Evolutionary conservation across 164 flowering plant genomes (phyloP).

Genomic region (Dillenia suffruticosa): DNA sequence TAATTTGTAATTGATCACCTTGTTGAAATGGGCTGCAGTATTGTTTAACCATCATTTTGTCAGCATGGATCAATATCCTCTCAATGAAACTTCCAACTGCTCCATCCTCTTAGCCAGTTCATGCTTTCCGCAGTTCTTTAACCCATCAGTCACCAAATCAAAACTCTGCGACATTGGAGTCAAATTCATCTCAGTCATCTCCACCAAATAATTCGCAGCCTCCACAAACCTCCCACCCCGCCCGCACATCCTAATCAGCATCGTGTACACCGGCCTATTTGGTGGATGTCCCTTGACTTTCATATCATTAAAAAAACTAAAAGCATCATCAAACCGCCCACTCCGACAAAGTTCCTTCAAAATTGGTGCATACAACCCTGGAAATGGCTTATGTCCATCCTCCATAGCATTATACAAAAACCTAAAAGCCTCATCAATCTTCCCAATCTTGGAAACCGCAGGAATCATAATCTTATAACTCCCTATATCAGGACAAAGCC

Average conservation of each 20-base stretch:
- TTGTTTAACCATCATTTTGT: too few species aligned
- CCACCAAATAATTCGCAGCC: constrained; percentile 86
- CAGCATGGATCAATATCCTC: constrained; percentile 30
- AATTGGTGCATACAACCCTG: constrained; percentile 83
- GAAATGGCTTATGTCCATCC: constrained; percentile 82
- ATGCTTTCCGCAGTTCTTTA: constrained; percentile 87
- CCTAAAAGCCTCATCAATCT: constrained; percentile 75
- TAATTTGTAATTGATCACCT: too few species aligned
- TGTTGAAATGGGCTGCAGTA: too few species aligned
- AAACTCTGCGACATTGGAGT: constrained; percentile 68
- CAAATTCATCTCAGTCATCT: constrained; percentile 75
- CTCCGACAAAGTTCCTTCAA: constrained; percentile 63
- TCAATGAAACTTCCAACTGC: constrained; percentile 66
- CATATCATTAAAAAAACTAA: constrained; percentile 88
- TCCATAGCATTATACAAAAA: constrained; percentile 59
- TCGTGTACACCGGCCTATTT: constrained; percentile 85
- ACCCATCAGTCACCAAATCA: constrained; percentile 93
- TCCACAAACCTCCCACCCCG: constrained; percentile 82
- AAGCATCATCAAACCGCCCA: constrained; percentile 91
- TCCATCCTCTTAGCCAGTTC: constrained; percentile 80
- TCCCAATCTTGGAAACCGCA: constrained; percentile 57
- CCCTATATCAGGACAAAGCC: constrained; percentile 55
- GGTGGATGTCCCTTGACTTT: constrained; percentile 85
- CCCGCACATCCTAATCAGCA: constrained; percentile 83
- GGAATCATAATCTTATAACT: constrained; percentile 82